Percentiles rank a stretch among this genome's conserved stretches.
These are phyloP conservation scores for Pestalotiopsis fici DNA, from an alignment of 2,329 filamentous ascomycete species.

Conservation along the genomic window DNA sequence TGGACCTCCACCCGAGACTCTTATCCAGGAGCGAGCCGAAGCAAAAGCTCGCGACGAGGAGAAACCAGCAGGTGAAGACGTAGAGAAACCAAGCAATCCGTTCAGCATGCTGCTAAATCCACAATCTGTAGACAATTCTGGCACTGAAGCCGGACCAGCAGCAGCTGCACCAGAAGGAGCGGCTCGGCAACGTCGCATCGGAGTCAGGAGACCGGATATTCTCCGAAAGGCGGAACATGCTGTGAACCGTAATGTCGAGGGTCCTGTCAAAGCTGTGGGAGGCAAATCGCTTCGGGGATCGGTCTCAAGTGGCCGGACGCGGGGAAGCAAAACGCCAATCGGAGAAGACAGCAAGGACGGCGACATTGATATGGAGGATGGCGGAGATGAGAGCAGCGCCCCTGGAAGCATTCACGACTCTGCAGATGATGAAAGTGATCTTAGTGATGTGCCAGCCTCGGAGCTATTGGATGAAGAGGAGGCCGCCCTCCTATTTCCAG, in stretches of 20 bases:
- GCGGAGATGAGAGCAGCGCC: conserved; percentile 44
- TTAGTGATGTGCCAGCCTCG: conserved; percentile 63
- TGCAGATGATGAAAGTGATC: conserved; percentile 69
- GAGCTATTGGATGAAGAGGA: conserved; percentile 58
- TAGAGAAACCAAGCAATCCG: conserved; percentile 35
- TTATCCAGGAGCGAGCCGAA: conserved; percentile 44
- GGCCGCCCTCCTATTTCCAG: conserved; percentile 53
- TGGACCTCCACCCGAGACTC: conserved; percentile 45
- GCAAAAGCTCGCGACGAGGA: conserved; percentile 2
- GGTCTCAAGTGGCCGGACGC: conserved; percentile 49
- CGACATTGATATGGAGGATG: conserved; percentile 26
- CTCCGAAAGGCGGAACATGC: conserved; percentile 64
- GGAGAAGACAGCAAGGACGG: conserved; percentile 35
- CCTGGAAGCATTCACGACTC: conserved; percentile 64
- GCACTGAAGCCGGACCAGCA: conserved; percentile 31
- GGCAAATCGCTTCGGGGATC: conserved; percentile 52
- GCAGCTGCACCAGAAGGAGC: conserved; percentile 36
- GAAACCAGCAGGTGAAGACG: conserved; percentile 37
- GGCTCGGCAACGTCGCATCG: conserved; percentile 41
- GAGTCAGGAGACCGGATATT: conserved; percentile 57
- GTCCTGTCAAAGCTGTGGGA: conserved; percentile 41
- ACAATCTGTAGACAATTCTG: conserved; percentile 38
- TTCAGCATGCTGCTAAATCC: conserved; percentile 45
- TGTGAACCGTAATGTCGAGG: conserved; percentile 51
- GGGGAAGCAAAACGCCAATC: conserved; percentile 38